These are phyloP conservation scores for Luvunga scandens DNA, from an alignment of 345 rosid species.

Conservation along the genomic window DNA sequence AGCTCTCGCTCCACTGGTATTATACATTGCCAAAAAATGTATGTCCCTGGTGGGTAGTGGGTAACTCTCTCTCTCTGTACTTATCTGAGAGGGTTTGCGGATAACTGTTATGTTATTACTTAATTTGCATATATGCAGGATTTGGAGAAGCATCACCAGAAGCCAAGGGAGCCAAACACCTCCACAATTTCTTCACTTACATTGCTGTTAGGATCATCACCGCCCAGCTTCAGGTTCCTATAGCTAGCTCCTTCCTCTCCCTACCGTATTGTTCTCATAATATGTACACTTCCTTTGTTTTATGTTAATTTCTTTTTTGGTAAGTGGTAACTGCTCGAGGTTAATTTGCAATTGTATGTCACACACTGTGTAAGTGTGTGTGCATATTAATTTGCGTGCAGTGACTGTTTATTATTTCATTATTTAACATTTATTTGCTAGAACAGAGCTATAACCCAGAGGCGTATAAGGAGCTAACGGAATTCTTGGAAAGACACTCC, in stretches of 20 bases:
- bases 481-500: constrained; percentile 52
- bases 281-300: no score
- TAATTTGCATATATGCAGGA: constrained; percentile 29
- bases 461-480: constrained; percentile 68
- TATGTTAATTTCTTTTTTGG: background rate
- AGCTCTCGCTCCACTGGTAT: constrained; percentile 24
- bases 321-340: no score
- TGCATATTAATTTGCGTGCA: no score
- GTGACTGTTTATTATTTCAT: background rate
- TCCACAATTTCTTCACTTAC: constrained; percentile 73
- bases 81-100: background rate
- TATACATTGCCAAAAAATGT: constrained; percentile 55
- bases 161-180: constrained; percentile 66
- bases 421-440: constrained; percentile 5
- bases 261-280: background rate
- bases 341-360: no score
- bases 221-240: constrained; percentile 76
- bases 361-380: no score
- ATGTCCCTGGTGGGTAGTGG: constrained; percentile 49
- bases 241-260: background rate
- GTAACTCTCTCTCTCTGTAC: background rate
- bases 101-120: background rate
- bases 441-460: constrained; percentile 79
- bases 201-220: constrained; percentile 71
- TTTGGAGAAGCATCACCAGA: constrained; percentile 96